Evolutionary conservation across 148 eudicot species (phyloP).

Genomic region (Chenopodium suecicum): DNA sequence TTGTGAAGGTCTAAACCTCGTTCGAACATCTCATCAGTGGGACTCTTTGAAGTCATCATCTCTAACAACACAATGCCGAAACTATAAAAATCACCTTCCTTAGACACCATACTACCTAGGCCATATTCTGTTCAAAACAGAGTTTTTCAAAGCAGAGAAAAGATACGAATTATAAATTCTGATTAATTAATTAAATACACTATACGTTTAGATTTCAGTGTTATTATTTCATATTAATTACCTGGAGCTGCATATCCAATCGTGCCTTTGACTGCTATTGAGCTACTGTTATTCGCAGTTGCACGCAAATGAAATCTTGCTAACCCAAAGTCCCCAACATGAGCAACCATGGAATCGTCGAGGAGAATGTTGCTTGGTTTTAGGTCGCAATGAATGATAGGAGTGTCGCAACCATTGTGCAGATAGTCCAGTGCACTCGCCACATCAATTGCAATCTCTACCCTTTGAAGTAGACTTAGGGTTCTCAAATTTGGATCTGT

Average conservation of each 20-base stretch:
- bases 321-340: slow-evolving; percentile 31
- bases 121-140: slow-evolving; percentile 8
- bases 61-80: slow-evolving; percentile 4
- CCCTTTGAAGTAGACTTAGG: slow-evolving; percentile 22
- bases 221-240: not conserved
- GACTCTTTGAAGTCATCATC: not conserved
- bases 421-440: slow-evolving; percentile 29
- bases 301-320: slow-evolving; percentile 16
- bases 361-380: slow-evolving; percentile 33
- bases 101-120: slow-evolving; percentile 1
- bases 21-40: not conserved
- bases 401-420: slow-evolving; percentile 25
- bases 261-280: slow-evolving; percentile 27
- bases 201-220: not conserved
- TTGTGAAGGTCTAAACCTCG: not conserved
- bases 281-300: slow-evolving; percentile 3
- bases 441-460: slow-evolving; percentile 28
- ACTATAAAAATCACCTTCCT: not conserved
- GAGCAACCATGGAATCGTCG: slow-evolving; percentile 17
- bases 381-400: slow-evolving; percentile 29
- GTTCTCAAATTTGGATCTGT: not conserved
- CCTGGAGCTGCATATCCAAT: slow-evolving; percentile 35
- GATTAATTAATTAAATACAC: no score
- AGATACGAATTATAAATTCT: no score
- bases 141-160: not conserved